Percentiles rank a stretch among this genome's conserved stretches.
Evolutionary conservation across 176 grass and related monocot species (phyloP).

Genomic region (Saccharum officinarum): DNA sequence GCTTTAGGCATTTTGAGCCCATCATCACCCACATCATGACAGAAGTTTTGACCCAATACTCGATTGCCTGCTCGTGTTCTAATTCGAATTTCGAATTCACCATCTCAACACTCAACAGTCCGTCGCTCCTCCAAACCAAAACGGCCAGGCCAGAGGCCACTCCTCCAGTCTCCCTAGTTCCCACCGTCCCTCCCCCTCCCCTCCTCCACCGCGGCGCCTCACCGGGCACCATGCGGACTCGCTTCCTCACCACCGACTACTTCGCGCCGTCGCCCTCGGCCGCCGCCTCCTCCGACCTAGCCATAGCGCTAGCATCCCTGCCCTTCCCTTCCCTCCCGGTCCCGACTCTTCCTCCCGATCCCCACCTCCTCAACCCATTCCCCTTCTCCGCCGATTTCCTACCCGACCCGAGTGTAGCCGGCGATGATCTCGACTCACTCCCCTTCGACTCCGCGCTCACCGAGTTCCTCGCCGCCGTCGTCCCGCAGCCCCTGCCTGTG

Average conservation of each 20-base stretch:
- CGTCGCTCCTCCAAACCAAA: not conserved
- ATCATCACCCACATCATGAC: not conserved
- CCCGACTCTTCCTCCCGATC: constrained; percentile 52
- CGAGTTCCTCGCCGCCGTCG: constrained; percentile 49
- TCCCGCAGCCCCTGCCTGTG: constrained; percentile 42
- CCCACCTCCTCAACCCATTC: constrained; percentile 18
- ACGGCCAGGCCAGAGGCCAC: not conserved
- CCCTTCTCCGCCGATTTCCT: constrained; percentile 33
- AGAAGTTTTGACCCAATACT: not conserved
- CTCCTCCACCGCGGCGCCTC: constrained; percentile 18
- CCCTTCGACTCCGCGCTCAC: constrained; percentile 52
- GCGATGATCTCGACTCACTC: constrained; percentile 44
- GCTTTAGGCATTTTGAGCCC: not conserved
- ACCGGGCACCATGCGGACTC: constrained; percentile 52
- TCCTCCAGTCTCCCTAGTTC: not conserved
- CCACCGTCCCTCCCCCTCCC: not conserved
- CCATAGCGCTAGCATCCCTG: constrained; percentile 39
- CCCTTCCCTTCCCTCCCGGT: constrained; percentile 57
- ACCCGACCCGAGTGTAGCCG: constrained; percentile 1
- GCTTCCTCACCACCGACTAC: constrained; percentile 79
- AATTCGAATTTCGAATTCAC: constrained; percentile 23
- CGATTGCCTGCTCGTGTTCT: not conserved
- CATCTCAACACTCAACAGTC: not conserved
- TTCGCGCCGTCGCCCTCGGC: constrained; percentile 41
- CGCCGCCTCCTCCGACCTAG: constrained; percentile 35